Conservation (phyloP, 1,284 basidiomycete species). For the Sanghuangporus baumii region DNA sequence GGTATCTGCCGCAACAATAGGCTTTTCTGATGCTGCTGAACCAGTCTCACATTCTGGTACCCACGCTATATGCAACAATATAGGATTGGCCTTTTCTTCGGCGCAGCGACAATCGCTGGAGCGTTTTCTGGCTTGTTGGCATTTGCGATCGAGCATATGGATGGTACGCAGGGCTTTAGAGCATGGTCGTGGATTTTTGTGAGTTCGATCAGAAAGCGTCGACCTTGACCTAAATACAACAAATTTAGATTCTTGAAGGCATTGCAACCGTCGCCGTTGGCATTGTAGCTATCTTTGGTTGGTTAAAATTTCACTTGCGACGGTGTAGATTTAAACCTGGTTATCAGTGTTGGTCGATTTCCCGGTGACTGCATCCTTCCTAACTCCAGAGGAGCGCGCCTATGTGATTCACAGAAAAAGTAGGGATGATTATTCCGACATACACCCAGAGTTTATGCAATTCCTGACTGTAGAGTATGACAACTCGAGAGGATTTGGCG, state of each 20-base stretch:
- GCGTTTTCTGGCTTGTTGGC: conserved; percentile 37
- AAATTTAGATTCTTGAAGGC: conserved; percentile 47
- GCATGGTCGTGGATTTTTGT: conserved; percentile 48
- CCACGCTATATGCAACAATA: conserved; percentile 44
- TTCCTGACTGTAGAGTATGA: conserved; percentile 44
- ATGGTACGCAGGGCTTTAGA: conserved; percentile 32
- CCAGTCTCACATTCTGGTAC: conserved; percentile 45
- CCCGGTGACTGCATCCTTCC: conserved; percentile 49
- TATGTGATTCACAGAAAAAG: conserved; percentile 62
- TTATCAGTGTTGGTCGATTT: conserved; percentile 50
- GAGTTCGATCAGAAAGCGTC: conserved; percentile 17
- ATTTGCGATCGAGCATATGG: conserved; percentile 39
- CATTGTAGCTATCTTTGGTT: conserved; percentile 38
- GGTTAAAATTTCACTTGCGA: conserved; percentile 17
- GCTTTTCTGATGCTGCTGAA: neutral
- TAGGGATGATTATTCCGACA: conserved; percentile 18
- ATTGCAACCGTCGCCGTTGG: conserved; percentile 44
- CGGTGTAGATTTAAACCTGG: neutral
- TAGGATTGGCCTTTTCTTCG: conserved; percentile 41
- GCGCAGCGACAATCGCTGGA: conserved; percentile 29
- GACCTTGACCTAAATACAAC: neutral
- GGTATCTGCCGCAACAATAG: neutral
- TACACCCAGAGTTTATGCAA: conserved; percentile 36
- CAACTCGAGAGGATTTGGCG: conserved; percentile 53
- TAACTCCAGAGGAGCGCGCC: conserved; percentile 45